Base-by-base conservation (phyloP, 176 grass and related monocot species). In the Raddia distichophylla region DNA sequence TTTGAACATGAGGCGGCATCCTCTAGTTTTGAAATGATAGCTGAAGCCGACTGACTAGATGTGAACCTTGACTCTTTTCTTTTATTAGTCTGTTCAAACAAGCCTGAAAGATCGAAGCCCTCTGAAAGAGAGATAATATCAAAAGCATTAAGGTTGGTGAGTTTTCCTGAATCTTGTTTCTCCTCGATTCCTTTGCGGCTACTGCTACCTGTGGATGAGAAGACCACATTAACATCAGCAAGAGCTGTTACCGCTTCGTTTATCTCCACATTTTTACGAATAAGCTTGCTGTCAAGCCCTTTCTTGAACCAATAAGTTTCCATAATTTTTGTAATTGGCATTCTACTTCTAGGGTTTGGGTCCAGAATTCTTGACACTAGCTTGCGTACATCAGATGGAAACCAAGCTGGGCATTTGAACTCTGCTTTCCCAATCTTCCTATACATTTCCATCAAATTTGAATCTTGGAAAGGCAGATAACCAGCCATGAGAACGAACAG, bases 381-480 rank as follows among this genome's bases (percentile, higher is more conserved):
- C 50, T 86, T 89, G 1, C 56, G 65, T 17, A 86, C 66, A 59
- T 86, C 83, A 44, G 66, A 71, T 33, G 78, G 58, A 71, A 86
- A 89, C 73, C 82, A 89, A 45, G 71, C 68, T 40, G 87, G 87
- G 56, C 83, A 89, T 57, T 77, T 89, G 57, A 89, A 74, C 33
- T 89, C 72, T 34, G 71, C 87, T 59, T 86, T 77, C 2, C 83
- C 76, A 71, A 89, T 86, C 65, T 86, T 85, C 70, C 58, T 77
- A 33, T 89, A 85, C 75, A 86, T 81, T 60, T 89, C 82, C 65
- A 89, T 85, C 77, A 89, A 63, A 77, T 89, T 89, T 44, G 72
- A 54, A 85, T 82, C 78, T 44, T 82, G 74, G 50, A 89, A 89
- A 58, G 83, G 87, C 18, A 89, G 71, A 82, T 82, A 82, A 66